phyloP scores from a whole-genome alignment of 371 early-diverging fungal genomes.

The Mortierella sp. region DNA sequence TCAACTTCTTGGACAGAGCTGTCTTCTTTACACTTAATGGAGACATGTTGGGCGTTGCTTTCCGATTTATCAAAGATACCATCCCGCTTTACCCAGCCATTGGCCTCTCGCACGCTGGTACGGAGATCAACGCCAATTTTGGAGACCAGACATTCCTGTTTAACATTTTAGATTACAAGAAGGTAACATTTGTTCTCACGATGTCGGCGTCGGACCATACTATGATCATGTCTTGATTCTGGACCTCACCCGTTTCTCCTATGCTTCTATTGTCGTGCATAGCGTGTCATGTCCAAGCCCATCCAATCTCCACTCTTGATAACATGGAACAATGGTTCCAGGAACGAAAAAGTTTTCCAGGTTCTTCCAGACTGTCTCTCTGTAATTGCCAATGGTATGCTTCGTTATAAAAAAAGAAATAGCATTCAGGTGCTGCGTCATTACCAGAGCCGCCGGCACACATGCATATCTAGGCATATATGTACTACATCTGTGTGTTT shows the following conservation, averaged over 20 bases:
- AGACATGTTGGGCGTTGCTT: constrained; percentile 48
- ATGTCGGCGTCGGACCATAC: neutral
- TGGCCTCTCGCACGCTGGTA: constrained; percentile 48
- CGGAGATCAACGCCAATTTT: constrained; percentile 56
- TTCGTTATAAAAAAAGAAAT: neutral
- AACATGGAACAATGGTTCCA: constrained; percentile 35
- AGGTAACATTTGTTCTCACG: constrained; percentile 15
- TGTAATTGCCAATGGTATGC: constrained; percentile 40
- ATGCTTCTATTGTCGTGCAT: neutral
- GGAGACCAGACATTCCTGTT: constrained; percentile 52
- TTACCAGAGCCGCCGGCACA: no score
- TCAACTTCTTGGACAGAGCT: constrained; percentile 45
- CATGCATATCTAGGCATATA: neutral
- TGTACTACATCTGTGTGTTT: neutral
- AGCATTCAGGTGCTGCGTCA: no score
- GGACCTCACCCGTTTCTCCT: neutral
- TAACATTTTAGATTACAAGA: constrained; percentile 51
- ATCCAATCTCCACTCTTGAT: constrained; percentile 6
- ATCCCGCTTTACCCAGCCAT: constrained; percentile 52
- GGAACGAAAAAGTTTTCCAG: constrained; percentile 37
- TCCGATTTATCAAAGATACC: constrained; percentile 45
- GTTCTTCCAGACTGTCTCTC: constrained; percentile 36
- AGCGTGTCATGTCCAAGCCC: constrained; percentile 33
- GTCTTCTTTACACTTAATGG: constrained; percentile 54
- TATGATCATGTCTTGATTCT: neutral